A percentile compares a stretch with the other conserved stretches of the same genome.
phyloP scores from a whole-genome alignment of 805 yeast genomes.

The Saccharomycopsis oosterbeekiorum region DNA sequence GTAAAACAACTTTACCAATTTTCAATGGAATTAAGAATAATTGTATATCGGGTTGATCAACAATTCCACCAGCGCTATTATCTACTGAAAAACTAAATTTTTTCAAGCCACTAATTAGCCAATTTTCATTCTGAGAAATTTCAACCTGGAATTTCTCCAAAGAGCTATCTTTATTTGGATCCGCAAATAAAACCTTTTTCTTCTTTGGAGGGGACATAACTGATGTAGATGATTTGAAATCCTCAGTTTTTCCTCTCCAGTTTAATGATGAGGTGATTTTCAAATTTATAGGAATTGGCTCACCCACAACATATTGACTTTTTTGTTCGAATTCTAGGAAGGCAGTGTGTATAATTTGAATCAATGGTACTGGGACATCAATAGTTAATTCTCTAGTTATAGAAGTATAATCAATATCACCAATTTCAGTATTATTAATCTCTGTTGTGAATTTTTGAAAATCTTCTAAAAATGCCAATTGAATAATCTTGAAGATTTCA shows the following conservation, averaged over 20 bases:
- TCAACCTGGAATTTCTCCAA: constrained; percentile 34
- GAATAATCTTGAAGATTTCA: constrained; percentile 7
- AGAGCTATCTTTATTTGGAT: constrained; percentile 14
- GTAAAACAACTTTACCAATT: constrained; percentile 63
- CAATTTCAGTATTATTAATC: constrained; percentile 1
- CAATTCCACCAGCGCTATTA: constrained; percentile 2
- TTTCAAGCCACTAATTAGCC: constrained; percentile 74
- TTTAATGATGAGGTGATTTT: constrained; percentile 33
- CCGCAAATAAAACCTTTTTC: constrained; percentile 18
- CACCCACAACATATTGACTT: constrained; percentile 49
- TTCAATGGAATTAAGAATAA: constrained; percentile 62
- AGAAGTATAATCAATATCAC: constrained; percentile 5
- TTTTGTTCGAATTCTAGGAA: constrained; percentile 31
- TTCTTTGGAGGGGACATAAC: constrained; percentile 6
- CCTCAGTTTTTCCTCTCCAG: constrained; percentile 30
- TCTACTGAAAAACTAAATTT: constrained; percentile 39
- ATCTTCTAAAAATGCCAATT: constrained; percentile 7
- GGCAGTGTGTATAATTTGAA: constrained; percentile 50
- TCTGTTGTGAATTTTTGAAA: constrained; percentile 9
- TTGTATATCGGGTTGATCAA: constrained; percentile 22
- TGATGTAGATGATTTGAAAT: neutral
- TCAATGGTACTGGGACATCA: constrained; percentile 52
- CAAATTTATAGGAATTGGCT: constrained; percentile 41
- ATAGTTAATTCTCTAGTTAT: constrained; percentile 30
- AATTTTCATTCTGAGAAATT: constrained; percentile 50